These are phyloP conservation scores for Epithele typhae DNA, from an alignment of 768 basidiomycete genomes.

Conservation along the genomic window DNA sequence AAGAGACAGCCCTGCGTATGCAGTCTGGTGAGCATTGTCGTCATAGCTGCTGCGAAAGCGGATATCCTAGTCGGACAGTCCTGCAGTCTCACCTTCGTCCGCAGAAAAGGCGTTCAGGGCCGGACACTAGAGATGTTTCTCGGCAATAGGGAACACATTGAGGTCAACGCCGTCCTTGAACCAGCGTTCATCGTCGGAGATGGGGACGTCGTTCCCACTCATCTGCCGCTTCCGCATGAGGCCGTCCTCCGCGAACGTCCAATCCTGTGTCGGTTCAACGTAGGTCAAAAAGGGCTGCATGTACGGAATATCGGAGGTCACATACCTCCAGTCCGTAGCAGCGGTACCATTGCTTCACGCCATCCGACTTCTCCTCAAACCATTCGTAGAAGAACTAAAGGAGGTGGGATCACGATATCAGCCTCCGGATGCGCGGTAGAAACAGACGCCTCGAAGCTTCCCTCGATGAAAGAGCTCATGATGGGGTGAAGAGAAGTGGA, in stretches of 20 bases:
- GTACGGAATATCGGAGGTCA: not conserved
- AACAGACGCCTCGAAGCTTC: too few species aligned
- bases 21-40: too few species aligned
- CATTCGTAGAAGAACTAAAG: constrained; percentile 42
- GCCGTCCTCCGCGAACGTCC: constrained; percentile 49
- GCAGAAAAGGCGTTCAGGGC: too few species aligned
- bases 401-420: too few species aligned
- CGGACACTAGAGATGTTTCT: constrained; percentile 17
- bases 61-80: too few species aligned
- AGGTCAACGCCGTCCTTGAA: constrained; percentile 42
- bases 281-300: not conserved
- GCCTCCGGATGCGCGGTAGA: too few species aligned
- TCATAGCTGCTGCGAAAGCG: too few species aligned
- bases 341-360: constrained; percentile 37
- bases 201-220: constrained; percentile 43
- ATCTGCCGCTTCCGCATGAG: constrained; percentile 54
- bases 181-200: constrained; percentile 45
- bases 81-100: too few species aligned
- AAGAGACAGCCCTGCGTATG: too few species aligned
- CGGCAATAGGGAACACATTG: constrained; percentile 33
- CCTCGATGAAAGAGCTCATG: too few species aligned
- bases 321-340: constrained; percentile 43
- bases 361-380: constrained; percentile 41
- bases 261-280: constrained; percentile 33
- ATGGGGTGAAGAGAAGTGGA: not conserved